Conservation (phyloP, 768 basidiomycete genomes). For the Trametes gibbosa region DNA sequence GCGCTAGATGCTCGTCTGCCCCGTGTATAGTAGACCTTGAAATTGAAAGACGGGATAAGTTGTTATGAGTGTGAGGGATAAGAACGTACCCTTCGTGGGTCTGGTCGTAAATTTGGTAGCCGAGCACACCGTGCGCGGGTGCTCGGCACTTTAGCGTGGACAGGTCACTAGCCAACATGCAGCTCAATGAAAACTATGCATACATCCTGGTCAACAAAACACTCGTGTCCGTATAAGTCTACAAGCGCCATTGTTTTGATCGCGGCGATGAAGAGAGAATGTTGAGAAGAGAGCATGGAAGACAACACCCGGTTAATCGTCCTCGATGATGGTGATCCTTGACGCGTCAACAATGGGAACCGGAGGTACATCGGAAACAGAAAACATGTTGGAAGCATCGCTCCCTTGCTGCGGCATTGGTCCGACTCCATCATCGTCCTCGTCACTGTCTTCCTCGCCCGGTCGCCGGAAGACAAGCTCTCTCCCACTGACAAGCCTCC, state of each 20-base stretch:
- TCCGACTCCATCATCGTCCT: constrained; percentile 24
- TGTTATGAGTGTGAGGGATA: too few relatives aligned
- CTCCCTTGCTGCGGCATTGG: constrained; percentile 14
- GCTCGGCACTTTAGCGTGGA: too few relatives aligned
- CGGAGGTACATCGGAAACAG: constrained; percentile 6
- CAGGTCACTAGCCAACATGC: too few relatives aligned
- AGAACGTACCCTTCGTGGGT: constrained; percentile 31
- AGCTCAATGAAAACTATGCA: too few relatives aligned
- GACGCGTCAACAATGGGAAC: constrained; percentile 33
- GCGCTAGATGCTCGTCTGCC: constrained; percentile 39
- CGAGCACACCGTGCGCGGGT: constrained; percentile 38
- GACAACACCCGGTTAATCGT: constrained; percentile 31
- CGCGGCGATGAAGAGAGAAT: not conserved
- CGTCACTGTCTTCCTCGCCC: constrained; percentile 48
- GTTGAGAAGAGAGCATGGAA: not conserved
- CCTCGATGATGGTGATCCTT: constrained; percentile 50
- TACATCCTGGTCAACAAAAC: not conserved
- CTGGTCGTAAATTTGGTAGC: constrained; percentile 33
- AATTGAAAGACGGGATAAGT: too few relatives aligned
- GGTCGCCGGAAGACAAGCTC: constrained; percentile 59
- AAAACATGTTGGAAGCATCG: not conserved
- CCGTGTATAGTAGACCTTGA: constrained; percentile 38
- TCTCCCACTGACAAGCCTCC: constrained; percentile 76
- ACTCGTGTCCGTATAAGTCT: not conserved
- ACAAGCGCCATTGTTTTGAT: not conserved